Evolutionary conservation across 1,284 basidiomycete species (phyloP).

Genomic region (Ceraceosorus guamensis): DNA sequence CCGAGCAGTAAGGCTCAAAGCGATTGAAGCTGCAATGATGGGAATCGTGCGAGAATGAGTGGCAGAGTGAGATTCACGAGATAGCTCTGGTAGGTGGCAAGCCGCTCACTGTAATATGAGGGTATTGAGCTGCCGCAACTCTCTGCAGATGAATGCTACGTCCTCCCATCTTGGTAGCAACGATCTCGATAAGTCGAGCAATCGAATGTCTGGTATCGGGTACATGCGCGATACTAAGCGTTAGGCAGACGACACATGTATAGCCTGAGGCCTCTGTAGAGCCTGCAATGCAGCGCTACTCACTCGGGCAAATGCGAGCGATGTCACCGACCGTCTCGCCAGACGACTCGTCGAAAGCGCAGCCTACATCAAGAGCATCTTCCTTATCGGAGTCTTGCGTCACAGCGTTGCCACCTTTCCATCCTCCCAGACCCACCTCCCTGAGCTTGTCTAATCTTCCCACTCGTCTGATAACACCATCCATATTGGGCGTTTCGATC

Average conservation of each 20-base stretch:
- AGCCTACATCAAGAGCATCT: conserved; percentile 41
- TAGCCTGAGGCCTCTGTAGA: neutral
- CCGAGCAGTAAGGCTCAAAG: neutral
- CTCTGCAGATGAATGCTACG: conserved; percentile 61
- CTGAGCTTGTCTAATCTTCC: conserved; percentile 62
- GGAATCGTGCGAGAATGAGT: neutral
- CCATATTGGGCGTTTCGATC: conserved; percentile 76
- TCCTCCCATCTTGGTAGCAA: conserved; percentile 67
- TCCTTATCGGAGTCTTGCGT: conserved; percentile 8
- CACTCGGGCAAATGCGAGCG: conserved; percentile 62
- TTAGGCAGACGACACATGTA: neutral
- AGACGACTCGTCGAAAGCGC: conserved; percentile 52
- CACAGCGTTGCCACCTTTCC: conserved; percentile 6
- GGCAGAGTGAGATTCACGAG: conserved; percentile 12
- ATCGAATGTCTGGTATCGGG: conserved; percentile 59
- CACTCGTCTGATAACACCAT: conserved; percentile 66
- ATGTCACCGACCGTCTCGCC: conserved; percentile 58
- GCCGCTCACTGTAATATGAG: conserved; percentile 66
- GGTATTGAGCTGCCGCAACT: conserved; percentile 61
- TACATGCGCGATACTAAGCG: neutral
- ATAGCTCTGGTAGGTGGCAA: neutral
- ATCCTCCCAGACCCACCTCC: conserved; percentile 68
- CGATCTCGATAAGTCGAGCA: conserved; percentile 73
- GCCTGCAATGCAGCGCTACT: conserved; percentile 35
- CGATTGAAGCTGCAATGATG: conserved; percentile 1